Base-by-base conservation (phyloP, 768 basidiomycete species). In the Suillus paluster region DNA sequence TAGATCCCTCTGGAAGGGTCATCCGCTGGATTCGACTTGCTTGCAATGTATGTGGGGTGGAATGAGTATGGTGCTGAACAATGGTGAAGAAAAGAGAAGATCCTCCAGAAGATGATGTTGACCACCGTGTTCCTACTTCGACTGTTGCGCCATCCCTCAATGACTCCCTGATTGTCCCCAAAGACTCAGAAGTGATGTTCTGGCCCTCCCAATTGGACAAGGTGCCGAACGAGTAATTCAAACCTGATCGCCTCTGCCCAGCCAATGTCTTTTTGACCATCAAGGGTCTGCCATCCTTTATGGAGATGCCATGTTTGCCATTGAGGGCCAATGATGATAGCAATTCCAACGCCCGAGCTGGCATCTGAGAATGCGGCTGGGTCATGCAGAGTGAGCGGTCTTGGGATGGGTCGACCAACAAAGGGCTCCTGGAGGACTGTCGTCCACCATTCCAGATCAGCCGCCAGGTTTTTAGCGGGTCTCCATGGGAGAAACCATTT, bases 231-330 rank as follows among this genome's bases (percentile, higher is more conserved):
- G 38, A 63, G 48, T 25, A 67, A 49, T 38, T 67, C 59, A 38
- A 67, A 57, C 2, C 59, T 63, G 23, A 68, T 30, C 2, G 63
- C 67, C 64, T 67, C 67, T 5, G 63, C 60, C 67, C 67, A 67
- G 2, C 38, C 64, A 42, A 68, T 67, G 46, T 63, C 67, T 39
- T 45, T 9, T 23, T 36, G 2, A 1, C 45, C 57, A 11, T 17
- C 15, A 7, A 30, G 21, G 1, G 27, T 23, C 21, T 65, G 27
- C 67, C 63, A 65, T 1, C 57, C 60, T 19, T 41, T 19, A 36
- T 66, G 5, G 17, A 63, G 10, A 19, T 46, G 14, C 64, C 67
- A 74, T 0, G 71, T 70, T 2, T 67, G 38, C 73, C 72, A 75
- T 15, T 38, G 39, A 5, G 33, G 50, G 0, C 42, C 52, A 33